Evolutionary conservation across 1,284 basidiomycete species (phyloP).

Genomic region (Rhodotorula sp.): DNA sequence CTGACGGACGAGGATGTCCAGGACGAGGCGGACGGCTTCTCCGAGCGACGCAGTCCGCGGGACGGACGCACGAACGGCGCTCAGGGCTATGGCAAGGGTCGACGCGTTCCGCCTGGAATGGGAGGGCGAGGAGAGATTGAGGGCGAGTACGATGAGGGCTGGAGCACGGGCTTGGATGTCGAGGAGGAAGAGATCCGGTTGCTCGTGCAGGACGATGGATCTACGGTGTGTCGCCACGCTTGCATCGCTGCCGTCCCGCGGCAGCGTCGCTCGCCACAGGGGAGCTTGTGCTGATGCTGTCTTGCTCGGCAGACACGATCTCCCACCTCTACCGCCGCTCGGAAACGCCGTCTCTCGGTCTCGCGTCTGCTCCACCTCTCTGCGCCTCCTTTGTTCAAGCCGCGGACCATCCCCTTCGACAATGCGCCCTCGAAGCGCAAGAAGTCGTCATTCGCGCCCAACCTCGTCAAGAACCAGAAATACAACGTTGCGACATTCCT

Average conservation of each 20-base stretch:
- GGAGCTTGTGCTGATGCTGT: neutral
- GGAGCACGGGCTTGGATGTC: constrained; percentile 19
- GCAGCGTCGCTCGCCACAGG: neutral
- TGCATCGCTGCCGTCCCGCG: neutral
- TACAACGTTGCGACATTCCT: constrained; percentile 94
- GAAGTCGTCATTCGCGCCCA: constrained; percentile 54
- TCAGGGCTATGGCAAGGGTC: neutral
- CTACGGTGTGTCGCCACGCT: constrained; percentile 10
- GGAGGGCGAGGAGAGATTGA: constrained; percentile 33
- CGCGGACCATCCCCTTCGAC: constrained; percentile 34
- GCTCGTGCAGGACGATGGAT: constrained; percentile 1
- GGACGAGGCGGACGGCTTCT: too few relatives aligned
- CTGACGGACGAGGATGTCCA: too few relatives aligned
- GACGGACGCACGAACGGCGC: neutral
- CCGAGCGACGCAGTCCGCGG: too few relatives aligned
- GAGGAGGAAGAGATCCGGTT: constrained; percentile 34
- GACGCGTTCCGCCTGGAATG: constrained; percentile 3
- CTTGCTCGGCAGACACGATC: neutral
- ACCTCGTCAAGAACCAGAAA: constrained; percentile 95
- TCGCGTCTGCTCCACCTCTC: constrained; percentile 10
- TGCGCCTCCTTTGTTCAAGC: neutral
- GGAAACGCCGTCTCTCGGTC: neutral
- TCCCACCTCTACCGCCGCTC: neutral
- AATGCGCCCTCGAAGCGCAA: constrained; percentile 3
- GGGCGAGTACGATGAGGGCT: constrained; percentile 36